Evolutionary conservation across 306 rosid genomes (phyloP).

Genomic region (Aeschynomene evenia): DNA sequence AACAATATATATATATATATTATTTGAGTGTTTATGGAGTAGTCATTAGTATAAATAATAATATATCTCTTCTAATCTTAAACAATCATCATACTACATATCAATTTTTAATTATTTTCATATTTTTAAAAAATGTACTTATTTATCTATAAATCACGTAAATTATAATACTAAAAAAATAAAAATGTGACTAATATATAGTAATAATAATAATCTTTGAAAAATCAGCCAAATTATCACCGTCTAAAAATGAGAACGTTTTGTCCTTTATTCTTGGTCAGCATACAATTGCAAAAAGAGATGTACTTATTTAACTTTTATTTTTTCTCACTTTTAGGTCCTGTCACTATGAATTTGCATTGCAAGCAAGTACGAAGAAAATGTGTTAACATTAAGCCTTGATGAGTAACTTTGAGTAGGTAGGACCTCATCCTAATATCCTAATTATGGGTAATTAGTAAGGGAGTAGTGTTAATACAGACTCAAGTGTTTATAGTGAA

Average conservation of each 20-base stretch:
- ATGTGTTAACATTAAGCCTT: constrained; percentile 42
- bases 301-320: constrained; percentile 35
- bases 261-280: constrained; percentile 34
- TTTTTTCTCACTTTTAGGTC: constrained; percentile 38
- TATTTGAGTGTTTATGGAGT: too few species aligned
- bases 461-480: too few species aligned
- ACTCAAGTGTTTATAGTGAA: too few species aligned
- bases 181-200: too few species aligned
- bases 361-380: constrained; percentile 27
- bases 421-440: constrained; percentile 13
- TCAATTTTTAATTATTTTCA: too few species aligned
- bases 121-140: too few species aligned
- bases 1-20: too few species aligned
- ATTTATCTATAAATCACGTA: too few species aligned
- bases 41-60: too few species aligned
- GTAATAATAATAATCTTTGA: background rate
- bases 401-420: constrained; percentile 25
- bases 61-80: too few species aligned
- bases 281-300: constrained; percentile 3
- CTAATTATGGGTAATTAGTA: constrained; percentile 2
- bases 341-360: constrained; percentile 26
- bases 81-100: too few species aligned
- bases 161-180: too few species aligned
- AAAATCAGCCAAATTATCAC: constrained; percentile 16
- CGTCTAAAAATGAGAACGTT: constrained; percentile 21